phyloP scores from a whole-genome alignment of 2,329 filamentous ascomycete genomes.

The Hansfordia pulvinata region DNA sequence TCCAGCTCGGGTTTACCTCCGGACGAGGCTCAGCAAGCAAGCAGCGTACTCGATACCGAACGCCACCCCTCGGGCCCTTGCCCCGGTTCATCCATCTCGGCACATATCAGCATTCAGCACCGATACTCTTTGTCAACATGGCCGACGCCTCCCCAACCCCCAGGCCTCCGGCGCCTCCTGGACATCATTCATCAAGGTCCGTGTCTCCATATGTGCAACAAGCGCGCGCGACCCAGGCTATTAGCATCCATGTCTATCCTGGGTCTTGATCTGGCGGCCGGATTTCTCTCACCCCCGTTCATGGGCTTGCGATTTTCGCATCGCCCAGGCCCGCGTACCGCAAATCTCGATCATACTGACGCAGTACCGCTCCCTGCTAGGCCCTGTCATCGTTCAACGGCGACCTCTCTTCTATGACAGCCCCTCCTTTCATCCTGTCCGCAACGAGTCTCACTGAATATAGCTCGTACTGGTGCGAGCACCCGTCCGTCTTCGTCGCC shows the following conservation, averaged over 20 bases:
- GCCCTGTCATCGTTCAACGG: conserved; percentile 26
- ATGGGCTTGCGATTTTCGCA: background rate
- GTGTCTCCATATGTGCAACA: background rate
- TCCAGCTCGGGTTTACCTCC: too few species aligned
- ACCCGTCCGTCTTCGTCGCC: conserved; percentile 30
- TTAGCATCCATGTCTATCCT: too few species aligned
- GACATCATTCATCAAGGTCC: conserved; percentile 13
- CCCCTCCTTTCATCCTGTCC: conserved; percentile 33
- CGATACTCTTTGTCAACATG: too few species aligned
- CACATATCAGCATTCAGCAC: too few species aligned
- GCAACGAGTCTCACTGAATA: conserved; percentile 34
- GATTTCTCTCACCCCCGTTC: too few species aligned
- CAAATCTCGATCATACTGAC: background rate
- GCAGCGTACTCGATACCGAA: too few species aligned
- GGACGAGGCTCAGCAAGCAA: too few species aligned
- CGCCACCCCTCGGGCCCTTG: too few species aligned
- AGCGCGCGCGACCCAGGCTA: background rate
- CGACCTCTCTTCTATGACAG: conserved; percentile 37
- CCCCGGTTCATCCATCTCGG: background rate
- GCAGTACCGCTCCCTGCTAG: conserved; percentile 4
- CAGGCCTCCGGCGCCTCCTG: conserved; percentile 17
- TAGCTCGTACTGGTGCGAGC: conserved; percentile 34
- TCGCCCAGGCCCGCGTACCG: background rate
- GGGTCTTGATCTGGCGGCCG: too few species aligned
- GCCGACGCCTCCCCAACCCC: conserved; percentile 9